phyloP scores from a whole-genome alignment of 108 stramenopile species.

The Cyclotella sp. region DNA sequence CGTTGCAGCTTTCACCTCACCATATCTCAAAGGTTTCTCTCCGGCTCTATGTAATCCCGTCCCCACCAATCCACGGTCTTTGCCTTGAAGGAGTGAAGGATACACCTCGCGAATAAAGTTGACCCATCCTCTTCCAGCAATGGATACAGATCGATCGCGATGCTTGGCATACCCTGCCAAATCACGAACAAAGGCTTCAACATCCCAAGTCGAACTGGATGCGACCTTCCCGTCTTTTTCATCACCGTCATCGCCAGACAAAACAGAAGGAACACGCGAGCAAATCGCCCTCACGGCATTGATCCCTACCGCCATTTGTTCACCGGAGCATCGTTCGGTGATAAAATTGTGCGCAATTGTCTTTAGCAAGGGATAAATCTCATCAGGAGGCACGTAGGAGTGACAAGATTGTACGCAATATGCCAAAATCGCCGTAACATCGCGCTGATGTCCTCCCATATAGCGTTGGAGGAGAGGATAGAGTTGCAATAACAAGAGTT shows the following conservation, averaged over 20 bases:
- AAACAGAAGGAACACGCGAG: constrained; percentile 83
- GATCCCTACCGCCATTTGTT: constrained; percentile 98
- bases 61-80: constrained; percentile 90
- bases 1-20: constrained; percentile 72
- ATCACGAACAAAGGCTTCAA: constrained; percentile 96
- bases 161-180: constrained; percentile 93
- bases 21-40: constrained; percentile 88
- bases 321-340: constrained; percentile 88
- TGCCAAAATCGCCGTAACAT: constrained; percentile 95
- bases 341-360: constrained; percentile 95
- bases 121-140: constrained; percentile 90
- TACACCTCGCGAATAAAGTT: constrained; percentile 94
- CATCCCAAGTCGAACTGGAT: constrained; percentile 63
- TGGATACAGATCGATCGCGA: constrained; percentile 90
- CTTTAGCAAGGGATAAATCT: constrained; percentile 87
- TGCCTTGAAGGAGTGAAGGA: constrained; percentile 90
- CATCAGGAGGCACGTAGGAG: constrained; percentile 94
- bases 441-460: constrained; percentile 91
- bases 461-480: constrained; percentile 97
- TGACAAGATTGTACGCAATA: constrained; percentile 98
- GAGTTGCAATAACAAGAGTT: constrained; percentile 87
- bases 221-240: constrained; percentile 15
- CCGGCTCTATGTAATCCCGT: constrained; percentile 78
- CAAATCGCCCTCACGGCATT: constrained; percentile 94
- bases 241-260: constrained; percentile 72